Conservation (phyloP, 1,284 basidiomycete genomes). For the Boletellus sp. region DNA sequence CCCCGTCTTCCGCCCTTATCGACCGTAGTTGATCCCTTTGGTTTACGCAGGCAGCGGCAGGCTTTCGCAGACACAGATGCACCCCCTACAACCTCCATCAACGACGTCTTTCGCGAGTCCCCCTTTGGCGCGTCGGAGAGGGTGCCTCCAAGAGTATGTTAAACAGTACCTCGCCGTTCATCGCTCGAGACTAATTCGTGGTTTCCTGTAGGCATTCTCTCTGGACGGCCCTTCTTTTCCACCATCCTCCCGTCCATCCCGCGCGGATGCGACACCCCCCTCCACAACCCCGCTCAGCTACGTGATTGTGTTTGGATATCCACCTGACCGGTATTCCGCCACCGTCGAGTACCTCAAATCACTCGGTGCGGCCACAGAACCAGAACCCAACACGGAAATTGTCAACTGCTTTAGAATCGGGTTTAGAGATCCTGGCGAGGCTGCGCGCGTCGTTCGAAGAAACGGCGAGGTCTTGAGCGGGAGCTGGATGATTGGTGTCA, state of each 20-base stretch:
- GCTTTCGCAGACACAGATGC: slow-evolving; percentile 67
- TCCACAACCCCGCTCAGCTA: slow-evolving; percentile 40
- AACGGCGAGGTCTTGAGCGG: slow-evolving; percentile 75
- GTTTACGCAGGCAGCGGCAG: slow-evolving; percentile 49
- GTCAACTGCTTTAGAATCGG: slow-evolving; percentile 71
- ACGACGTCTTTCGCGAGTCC: slow-evolving; percentile 63
- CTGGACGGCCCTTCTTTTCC: slow-evolving; percentile 20
- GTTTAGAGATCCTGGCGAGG: slow-evolving; percentile 65
- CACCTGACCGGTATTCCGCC: slow-evolving; percentile 64
- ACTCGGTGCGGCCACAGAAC: slow-evolving; percentile 60
- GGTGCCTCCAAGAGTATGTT: slow-evolving; percentile 33
- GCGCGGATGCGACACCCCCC: slow-evolving; percentile 27
- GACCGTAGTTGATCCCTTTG: slow-evolving; percentile 8
- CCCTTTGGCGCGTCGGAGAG: slow-evolving; percentile 28
- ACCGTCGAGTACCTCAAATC: slow-evolving; percentile 71
- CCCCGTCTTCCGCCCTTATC: not conserved
- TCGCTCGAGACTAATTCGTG: not conserved
- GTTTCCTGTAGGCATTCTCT: slow-evolving; percentile 20
- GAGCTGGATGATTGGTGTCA: slow-evolving; percentile 77
- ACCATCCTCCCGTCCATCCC: slow-evolving; percentile 31
- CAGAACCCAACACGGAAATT: slow-evolving; percentile 60
- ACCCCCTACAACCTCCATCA: slow-evolving; percentile 65
- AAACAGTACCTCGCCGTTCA: not conserved
- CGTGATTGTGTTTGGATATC: slow-evolving; percentile 74
- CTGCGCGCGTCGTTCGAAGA: slow-evolving; percentile 69